Base-by-base conservation (phyloP, 2,329 filamentous ascomycete genomes). In the Dactylellina parvicollis region DNA sequence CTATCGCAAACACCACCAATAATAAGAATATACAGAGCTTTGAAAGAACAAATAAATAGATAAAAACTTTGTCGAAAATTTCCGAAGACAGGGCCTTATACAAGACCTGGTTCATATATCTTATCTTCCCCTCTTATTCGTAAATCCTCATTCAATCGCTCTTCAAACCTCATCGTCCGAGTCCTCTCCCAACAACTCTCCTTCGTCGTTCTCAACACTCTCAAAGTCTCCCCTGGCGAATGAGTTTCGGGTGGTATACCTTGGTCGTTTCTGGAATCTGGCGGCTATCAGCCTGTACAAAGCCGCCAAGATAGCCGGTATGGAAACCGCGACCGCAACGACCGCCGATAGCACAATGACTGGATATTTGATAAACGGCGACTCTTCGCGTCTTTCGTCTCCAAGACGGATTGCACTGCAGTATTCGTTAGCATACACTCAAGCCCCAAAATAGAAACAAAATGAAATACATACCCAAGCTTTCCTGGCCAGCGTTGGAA, bases 161-260 rank as follows among this genome's bases (percentile, higher is more conserved):
- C 7, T 56, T 82, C 79, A 88, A 52, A 89, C 90, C 74, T 97
- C 94, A 79, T 97, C 92, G 76, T 97, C 94, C 76, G 92, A 92
- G 71, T 96, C 93, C 77, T 97, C 94, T 0, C 95, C 95, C 34
- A 99, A 82, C 76, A 99, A 83, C 83, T 98, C 94, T 52, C 94
- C 94, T 80, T 98, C 95, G 79, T 98, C 95, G 55, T 95, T 91
- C 78, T 96, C 92, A 56, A 96, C 92, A 78, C 90, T 86, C 14
- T 89, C 87, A 80, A 98, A 98, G 80, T 96, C 92, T n/a, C 90
- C 89, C 64, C 91, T 86, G 3, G 92, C 90, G 82, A 99, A 99
- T 74, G 91, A 94, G 78, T 91, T 91, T 70, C 96, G 85, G 54
- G 91, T 96, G 14, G 92, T 95, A 80, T 96, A 99, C 64, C 89